A percentile compares a stretch with the other conserved stretches of the same genome.
phyloP scores from a whole-genome alignment of 257 asterid species.

The Solanum phureja region DNA sequence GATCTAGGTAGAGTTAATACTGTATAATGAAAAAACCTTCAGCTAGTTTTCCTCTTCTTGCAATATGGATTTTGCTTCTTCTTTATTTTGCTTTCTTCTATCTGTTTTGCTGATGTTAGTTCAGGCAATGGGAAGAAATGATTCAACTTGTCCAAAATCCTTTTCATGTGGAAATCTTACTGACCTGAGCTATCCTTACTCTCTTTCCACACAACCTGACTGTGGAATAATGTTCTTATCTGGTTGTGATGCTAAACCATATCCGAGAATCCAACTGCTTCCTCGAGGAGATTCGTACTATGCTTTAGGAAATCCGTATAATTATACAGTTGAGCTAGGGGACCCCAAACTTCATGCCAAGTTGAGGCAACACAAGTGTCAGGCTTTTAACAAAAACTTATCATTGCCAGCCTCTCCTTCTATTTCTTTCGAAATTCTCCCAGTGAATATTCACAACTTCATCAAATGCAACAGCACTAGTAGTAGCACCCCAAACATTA shows the following conservation, averaged over 20 bases:
- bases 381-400: background rate
- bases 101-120: background rate
- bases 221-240: background rate
- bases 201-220: background rate
- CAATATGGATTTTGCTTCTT: background rate
- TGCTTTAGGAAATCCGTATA: rapidly evolving
- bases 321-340: rapidly evolving
- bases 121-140: background rate
- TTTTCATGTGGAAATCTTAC: background rate
- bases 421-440: rapidly evolving
- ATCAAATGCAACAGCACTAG: background rate
- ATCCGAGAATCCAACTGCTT: background rate
- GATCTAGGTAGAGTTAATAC: background rate
- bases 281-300: background rate
- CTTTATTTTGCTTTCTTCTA: background rate
- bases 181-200: background rate
- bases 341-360: background rate
- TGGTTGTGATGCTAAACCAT: background rate
- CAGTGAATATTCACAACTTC: rapidly evolving
- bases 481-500: background rate
- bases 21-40: background rate
- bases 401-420: background rate
- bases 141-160: background rate
- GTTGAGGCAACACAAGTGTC: background rate
- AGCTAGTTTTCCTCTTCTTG: background rate